Evolutionary conservation across 2,329 filamentous ascomycete species (phyloP).

Genomic region (Cordyceps tenuipes): DNA sequence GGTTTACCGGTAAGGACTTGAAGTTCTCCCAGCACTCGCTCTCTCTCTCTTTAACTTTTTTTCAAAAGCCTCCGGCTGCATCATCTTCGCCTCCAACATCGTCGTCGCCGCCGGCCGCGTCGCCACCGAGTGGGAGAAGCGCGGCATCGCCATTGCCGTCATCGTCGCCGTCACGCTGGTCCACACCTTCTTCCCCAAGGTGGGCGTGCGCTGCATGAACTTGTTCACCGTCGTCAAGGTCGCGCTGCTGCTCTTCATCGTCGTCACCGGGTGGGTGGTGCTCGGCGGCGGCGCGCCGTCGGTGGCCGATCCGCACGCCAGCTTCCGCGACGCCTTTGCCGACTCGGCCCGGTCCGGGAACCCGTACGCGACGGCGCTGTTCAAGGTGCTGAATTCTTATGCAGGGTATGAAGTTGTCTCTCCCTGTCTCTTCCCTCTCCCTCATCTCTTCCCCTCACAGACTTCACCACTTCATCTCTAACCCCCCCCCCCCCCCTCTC

Average conservation of each 20-base stretch:
- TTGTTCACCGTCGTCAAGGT: slow-evolving; percentile 15
- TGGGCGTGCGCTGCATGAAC: slow-evolving; percentile 16
- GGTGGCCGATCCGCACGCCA: slow-evolving; percentile 14
- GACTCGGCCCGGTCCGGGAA: slow-evolving; percentile 13
- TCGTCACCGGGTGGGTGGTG: slow-evolving; percentile 15
- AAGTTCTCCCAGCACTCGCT: too few relatives aligned
- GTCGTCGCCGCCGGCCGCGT: slow-evolving; percentile 12
- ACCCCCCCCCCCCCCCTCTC: too few relatives aligned
- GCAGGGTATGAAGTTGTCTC: slow-evolving; percentile 8
- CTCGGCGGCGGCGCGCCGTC: slow-evolving; percentile 14
- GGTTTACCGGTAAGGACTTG: slow-evolving; percentile 16
- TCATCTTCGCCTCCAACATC: slow-evolving; percentile 15
- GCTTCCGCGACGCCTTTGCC: slow-evolving; percentile 14
- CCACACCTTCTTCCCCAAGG: slow-evolving; percentile 14
- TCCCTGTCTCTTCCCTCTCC: too few relatives aligned
- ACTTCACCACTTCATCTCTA: too few relatives aligned
- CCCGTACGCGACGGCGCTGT: slow-evolving; percentile 14
- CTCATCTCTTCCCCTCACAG: background rate
- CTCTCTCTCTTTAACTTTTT: too few relatives aligned
- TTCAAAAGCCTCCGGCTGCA: slow-evolving; percentile 15
- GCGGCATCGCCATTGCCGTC: slow-evolving; percentile 15
- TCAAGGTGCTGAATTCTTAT: slow-evolving; percentile 15
- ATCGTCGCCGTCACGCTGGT: slow-evolving; percentile 14
- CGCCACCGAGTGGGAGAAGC: slow-evolving; percentile 14
- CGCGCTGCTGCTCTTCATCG: slow-evolving; percentile 13